phyloP scores from a whole-genome alignment of 768 basidiomycete genomes.

The Mycena vitilis region DNA sequence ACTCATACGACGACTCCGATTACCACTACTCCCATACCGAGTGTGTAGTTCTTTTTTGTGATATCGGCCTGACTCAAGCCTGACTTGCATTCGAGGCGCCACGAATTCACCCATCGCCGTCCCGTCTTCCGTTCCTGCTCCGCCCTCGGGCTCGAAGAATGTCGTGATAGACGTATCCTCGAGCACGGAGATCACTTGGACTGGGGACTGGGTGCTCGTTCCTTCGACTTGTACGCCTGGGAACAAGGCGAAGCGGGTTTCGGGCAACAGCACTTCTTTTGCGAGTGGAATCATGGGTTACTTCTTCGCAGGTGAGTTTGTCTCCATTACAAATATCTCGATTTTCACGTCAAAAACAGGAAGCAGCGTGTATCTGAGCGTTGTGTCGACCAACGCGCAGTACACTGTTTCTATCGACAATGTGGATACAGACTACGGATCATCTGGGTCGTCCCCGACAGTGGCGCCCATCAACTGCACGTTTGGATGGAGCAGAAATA shows the following conservation, averaged over 20 bases:
- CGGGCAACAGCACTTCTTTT: background rate
- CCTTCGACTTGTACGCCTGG: slow-evolving; percentile 3
- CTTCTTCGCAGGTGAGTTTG: slow-evolving; percentile 1
- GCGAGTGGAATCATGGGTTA: background rate
- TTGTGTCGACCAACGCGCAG: slow-evolving; percentile 11
- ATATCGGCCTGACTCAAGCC: no score
- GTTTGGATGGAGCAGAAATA: slow-evolving; percentile 9
- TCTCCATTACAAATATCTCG: background rate
- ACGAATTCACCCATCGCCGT: background rate
- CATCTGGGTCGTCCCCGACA: background rate
- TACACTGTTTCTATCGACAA: slow-evolving; percentile 6
- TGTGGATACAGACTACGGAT: background rate
- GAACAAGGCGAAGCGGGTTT: background rate
- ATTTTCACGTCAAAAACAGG: background rate
- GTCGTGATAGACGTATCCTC: slow-evolving; percentile 8
- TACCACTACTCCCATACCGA: no score
- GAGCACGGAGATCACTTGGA: slow-evolving; percentile 4
- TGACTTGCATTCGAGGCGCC: no score
- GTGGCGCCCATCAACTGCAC: slow-evolving; percentile 12
- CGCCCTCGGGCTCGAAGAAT: slow-evolving; percentile 16
- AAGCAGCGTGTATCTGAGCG: slow-evolving; percentile 9
- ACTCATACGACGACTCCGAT: background rate
- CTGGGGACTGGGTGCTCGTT: slow-evolving; percentile 3
- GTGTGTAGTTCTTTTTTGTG: no score
- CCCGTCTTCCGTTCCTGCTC: background rate